Base-by-base conservation (phyloP, 306 rosid genomes). In the Dryas octopetala region DNA sequence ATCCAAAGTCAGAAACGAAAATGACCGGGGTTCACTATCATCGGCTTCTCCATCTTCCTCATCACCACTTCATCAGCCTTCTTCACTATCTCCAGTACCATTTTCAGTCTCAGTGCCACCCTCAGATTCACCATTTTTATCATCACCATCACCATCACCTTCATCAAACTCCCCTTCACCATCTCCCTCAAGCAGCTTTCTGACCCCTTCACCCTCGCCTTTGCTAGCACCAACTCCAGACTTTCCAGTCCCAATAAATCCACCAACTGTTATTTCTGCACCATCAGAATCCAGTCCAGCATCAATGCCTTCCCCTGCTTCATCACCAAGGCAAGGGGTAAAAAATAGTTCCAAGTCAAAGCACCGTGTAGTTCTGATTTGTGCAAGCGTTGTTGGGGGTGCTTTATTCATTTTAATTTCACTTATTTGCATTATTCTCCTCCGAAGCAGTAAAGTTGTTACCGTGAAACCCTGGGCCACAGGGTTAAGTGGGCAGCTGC, bases 401-500 rank as follows among this genome's bases (percentile, higher is more conserved):
- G 85, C 83, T 58, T 77, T 86, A 4, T 40, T 91, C 45, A 49
- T 90, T 74, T 68, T 90, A 70, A 75, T 85, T 48, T 72, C 90
- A 57, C 81, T 74, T 7, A 38, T 70, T 58, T 75, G 72, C 78
- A 54, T 85, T 51, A 61, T 82, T 81, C 74, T 82, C 79, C 78
- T 83, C 85, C 60, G 93, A 81, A 85, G 81, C 80, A 90, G 52
- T 40, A 87, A 86, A 77, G 96, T 90, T 68, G 93, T 83, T 26
- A 78, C 97, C 2, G 97, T 95, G 13, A 91, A 85, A 85, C 97
- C 98, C 71, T 91, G 98, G 98, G 86, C 88, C 49, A 90, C 98
- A 72, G 98, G 98, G 60, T 77, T 95, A 80, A 95, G 98, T 81
- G 97, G 98, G 62, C 98, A 91, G 83, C 89, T 95, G 55, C 95